Evolutionary conservation across 2,329 filamentous ascomycete genomes (phyloP).

Genomic region (Curvularia sp.): DNA sequence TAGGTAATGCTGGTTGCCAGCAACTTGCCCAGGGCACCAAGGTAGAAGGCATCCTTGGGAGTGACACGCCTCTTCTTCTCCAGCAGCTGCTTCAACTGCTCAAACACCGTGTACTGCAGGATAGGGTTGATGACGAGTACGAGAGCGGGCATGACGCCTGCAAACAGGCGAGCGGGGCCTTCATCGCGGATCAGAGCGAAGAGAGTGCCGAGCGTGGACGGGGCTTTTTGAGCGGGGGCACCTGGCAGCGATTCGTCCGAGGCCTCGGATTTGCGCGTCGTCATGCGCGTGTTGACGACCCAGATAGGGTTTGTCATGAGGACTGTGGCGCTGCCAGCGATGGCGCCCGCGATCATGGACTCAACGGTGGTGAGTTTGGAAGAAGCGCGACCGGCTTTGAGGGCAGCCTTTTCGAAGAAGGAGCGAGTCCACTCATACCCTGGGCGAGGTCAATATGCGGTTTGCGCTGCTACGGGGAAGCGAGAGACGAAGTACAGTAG

Average conservation of each 20-base stretch:
- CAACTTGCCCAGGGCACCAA: conserved; percentile 92
- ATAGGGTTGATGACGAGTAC: conserved; percentile 98
- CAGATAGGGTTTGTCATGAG: conserved; percentile 98
- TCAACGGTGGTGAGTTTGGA: conserved; percentile 90
- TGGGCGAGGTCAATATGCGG: conserved; percentile 30
- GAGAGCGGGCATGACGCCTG: conserved; percentile 89
- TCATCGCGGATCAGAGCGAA: conserved; percentile 82
- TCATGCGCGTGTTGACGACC: conserved; percentile 99
- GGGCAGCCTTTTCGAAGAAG: conserved; percentile 80
- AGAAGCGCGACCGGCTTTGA: conserved; percentile 72
- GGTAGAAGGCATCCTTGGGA: conserved; percentile 84
- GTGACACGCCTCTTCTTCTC: conserved; percentile 81
- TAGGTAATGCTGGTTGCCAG: conserved; percentile 94
- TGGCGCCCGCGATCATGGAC: conserved; percentile 91
- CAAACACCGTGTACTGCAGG: conserved; percentile 97
- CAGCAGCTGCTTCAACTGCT: conserved; percentile 92
- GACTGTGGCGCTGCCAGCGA: conserved; percentile 93
- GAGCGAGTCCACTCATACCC: conserved; percentile 95
- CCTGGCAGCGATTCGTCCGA: conserved; percentile 50
- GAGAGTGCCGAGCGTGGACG: conserved; percentile 81
- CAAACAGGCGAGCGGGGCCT: conserved; percentile 83
- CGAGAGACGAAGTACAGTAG: conserved; percentile 70
- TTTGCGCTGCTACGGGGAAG: background rate
- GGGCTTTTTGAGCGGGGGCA: conserved; percentile 63
- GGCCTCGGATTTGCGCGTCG: conserved; percentile 75